Evolutionary conservation across 352 stramenopile genomes (phyloP).

Genomic region (Pythium apleroticum): DNA sequence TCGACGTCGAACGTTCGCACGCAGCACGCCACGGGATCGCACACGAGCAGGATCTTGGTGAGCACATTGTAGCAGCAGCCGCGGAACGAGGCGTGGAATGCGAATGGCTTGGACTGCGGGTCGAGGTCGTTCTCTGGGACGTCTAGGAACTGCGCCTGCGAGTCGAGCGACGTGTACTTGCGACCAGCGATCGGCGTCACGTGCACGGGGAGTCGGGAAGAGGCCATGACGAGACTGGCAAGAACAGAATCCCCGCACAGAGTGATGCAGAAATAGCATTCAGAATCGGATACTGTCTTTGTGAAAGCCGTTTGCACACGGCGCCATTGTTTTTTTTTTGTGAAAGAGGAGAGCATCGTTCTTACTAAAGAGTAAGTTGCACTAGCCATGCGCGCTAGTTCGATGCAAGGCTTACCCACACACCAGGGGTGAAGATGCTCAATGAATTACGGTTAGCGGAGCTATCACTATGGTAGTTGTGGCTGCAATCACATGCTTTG

Average conservation of each 20-base stretch:
- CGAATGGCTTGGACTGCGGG: slow-evolving; percentile 7
- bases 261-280: neutral
- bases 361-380: too few species aligned
- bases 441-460: too few species aligned
- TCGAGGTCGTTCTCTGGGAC: slow-evolving; percentile 22
- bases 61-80: slow-evolving; percentile 55
- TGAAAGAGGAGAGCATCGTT: too few species aligned
- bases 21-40: slow-evolving; percentile 41
- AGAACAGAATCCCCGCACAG: neutral
- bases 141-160: neutral
- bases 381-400: too few species aligned
- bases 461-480: too few species aligned
- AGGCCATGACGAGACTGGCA: slow-evolving; percentile 4
- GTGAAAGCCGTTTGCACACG: too few species aligned
- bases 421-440: too few species aligned
- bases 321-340: too few species aligned
- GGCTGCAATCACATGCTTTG: too few species aligned
- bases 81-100: slow-evolving; percentile 27
- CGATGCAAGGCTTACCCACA: too few species aligned
- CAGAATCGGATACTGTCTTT: too few species aligned
- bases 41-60: slow-evolving; percentile 49
- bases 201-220: slow-evolving; percentile 28
- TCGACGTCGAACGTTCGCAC: slow-evolving; percentile 32
- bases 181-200: slow-evolving; percentile 39
- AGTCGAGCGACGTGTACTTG: slow-evolving; percentile 29